phyloP scores from a whole-genome alignment of 1,284 basidiomycete genomes.

The Pyrrhoderma lamaoense region DNA sequence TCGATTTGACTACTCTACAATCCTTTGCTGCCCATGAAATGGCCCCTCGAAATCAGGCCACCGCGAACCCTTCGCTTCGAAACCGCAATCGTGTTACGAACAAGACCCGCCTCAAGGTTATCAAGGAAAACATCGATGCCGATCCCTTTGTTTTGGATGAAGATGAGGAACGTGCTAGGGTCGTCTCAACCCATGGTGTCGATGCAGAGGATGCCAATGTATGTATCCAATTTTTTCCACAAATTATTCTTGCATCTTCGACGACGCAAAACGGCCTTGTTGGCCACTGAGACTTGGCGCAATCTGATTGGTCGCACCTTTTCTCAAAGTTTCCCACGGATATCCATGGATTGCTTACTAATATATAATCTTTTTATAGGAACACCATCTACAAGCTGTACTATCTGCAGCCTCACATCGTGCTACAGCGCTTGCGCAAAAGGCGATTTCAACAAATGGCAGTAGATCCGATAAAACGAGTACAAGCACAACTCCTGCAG shows the following conservation, averaged over 20 bases:
- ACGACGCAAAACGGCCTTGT: slow-evolving; percentile 30
- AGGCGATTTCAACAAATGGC: slow-evolving; percentile 19
- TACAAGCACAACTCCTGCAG: slow-evolving; percentile 37
- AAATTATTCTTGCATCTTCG: slow-evolving; percentile 28
- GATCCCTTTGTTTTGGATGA: slow-evolving; percentile 77
- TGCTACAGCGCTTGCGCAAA: slow-evolving; percentile 35
- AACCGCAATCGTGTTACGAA: slow-evolving; percentile 85
- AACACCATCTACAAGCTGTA: slow-evolving; percentile 88
- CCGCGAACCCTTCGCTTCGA: slow-evolving; percentile 67
- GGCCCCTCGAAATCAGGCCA: slow-evolving; percentile 62
- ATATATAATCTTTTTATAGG: slow-evolving; percentile 51
- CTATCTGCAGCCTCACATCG: slow-evolving; percentile 66
- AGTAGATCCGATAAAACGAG: slow-evolving; percentile 34
- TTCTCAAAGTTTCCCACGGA: slow-evolving; percentile 32
- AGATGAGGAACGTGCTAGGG: slow-evolving; percentile 71
- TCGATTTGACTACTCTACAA: slow-evolving; percentile 3
- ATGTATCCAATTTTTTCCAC: slow-evolving; percentile 36
- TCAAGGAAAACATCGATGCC: slow-evolving; percentile 71
- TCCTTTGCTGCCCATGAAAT: slow-evolving; percentile 50
- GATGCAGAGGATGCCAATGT: slow-evolving; percentile 86
- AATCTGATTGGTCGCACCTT: slow-evolving; percentile 37
- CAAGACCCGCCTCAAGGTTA: slow-evolving; percentile 82
- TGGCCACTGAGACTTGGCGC: slow-evolving; percentile 37
- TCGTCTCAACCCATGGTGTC: slow-evolving; percentile 59
- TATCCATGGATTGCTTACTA: slow-evolving; percentile 52